phyloP scores from a whole-genome alignment of 164 flowering plant genomes.

The Aristolochia californica region DNA sequence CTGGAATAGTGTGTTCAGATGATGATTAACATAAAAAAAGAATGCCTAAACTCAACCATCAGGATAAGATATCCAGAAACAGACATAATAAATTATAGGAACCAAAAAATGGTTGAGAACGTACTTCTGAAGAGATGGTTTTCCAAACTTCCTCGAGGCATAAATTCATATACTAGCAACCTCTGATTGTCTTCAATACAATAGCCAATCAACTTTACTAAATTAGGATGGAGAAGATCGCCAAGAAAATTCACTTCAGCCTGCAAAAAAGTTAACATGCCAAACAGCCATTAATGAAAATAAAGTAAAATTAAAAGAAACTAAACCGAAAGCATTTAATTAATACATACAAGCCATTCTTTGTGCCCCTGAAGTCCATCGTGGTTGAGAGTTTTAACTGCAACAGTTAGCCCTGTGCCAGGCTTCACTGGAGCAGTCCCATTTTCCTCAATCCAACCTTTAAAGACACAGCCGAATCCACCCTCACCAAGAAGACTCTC shows the following conservation, averaged over 20 bases:
- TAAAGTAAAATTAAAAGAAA: not conserved
- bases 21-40: too few species aligned
- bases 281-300: not conserved
- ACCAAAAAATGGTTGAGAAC: slow-evolving; percentile 6
- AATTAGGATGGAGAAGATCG: slow-evolving; percentile 83
- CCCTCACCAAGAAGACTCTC: slow-evolving; percentile 96
- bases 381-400: slow-evolving; percentile 91
- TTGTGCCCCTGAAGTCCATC: slow-evolving; percentile 98
- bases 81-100: slow-evolving; percentile 5
- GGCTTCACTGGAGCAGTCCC: slow-evolving; percentile 94
- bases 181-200: slow-evolving; percentile 97
- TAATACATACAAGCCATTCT: slow-evolving; percentile 79
- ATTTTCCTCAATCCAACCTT: slow-evolving; percentile 97
- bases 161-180: slow-evolving; percentile 82
- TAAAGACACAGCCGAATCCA: slow-evolving; percentile 93
- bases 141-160: slow-evolving; percentile 98
- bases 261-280: slow-evolving; percentile 25
- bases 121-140: slow-evolving; percentile 92
- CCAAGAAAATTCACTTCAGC: slow-evolving; percentile 95
- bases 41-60: too few species aligned
- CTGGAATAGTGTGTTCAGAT: too few species aligned
- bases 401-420: slow-evolving; percentile 94
- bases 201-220: slow-evolving; percentile 84
- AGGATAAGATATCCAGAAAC: too few species aligned
- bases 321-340: not conserved